These are phyloP conservation scores for Scenedesmus sp. DNA, from an alignment of 163 green algal species.

Conservation along the genomic window DNA sequence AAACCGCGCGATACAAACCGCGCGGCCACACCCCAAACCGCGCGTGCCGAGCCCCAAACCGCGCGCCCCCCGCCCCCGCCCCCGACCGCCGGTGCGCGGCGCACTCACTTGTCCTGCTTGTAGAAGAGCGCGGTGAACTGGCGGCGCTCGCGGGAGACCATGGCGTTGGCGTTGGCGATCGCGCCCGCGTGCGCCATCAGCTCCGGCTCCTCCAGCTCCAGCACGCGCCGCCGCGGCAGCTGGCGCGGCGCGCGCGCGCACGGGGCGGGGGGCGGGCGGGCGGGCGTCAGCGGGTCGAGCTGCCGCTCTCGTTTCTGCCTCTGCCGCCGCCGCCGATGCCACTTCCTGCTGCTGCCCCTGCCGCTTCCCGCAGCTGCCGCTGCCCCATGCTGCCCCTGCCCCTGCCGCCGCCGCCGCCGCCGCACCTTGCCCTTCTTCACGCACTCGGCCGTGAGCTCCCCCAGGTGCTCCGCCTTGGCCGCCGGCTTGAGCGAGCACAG, in stretches of 20 bases:
- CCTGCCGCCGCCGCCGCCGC: neutral
- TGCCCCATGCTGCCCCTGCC: neutral
- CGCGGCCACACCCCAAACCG: no score
- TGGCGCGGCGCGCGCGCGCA: no score
- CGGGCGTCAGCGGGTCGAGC: no score
- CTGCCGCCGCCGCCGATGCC: no score
- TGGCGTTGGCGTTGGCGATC: neutral
- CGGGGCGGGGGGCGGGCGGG: no score
- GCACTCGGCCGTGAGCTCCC: conserved; percentile 16
- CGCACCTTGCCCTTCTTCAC: conserved; percentile 38
- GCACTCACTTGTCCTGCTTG: conserved; percentile 42
- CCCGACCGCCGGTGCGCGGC: no score
- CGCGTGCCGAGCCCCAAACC: no score
- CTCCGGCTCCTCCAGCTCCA: conserved; percentile 23
- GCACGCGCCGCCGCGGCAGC: neutral
- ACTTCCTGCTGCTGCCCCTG: neutral
- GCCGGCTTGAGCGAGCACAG: neutral
- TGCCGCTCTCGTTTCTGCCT: no score
- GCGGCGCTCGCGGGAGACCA: conserved; percentile 7
- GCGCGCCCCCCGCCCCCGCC: no score
- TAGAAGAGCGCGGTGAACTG: conserved; percentile 21
- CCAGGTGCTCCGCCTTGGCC: conserved; percentile 18
- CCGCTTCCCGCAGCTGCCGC: neutral
- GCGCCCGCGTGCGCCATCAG: conserved; percentile 1
- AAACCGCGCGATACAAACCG: no score